A percentile compares a stretch with the other conserved stretches of the same genome.
These are phyloP conservation scores for Pichia phayaonensis DNA, from an alignment of 805 yeast species.

Conservation along the genomic window DNA sequence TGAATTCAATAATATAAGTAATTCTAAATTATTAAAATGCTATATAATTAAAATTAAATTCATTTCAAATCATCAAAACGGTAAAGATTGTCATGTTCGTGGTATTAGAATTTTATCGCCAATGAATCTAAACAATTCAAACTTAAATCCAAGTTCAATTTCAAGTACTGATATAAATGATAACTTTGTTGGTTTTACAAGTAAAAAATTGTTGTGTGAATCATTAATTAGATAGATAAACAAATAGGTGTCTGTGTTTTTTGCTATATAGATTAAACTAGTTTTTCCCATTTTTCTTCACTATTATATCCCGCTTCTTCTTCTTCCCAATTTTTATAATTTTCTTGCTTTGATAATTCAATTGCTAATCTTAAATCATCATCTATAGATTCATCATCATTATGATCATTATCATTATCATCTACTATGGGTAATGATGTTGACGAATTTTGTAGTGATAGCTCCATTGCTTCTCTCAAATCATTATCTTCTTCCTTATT, in stretches of 20 bases:
- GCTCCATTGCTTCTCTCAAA: neutral
- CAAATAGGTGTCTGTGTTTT: neutral
- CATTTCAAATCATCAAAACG: constrained; percentile 81
- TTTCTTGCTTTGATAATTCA: constrained; percentile 11
- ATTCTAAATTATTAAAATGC: constrained; percentile 55
- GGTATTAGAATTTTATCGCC: constrained; percentile 57
- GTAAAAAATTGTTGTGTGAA: constrained; percentile 26
- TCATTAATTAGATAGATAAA: constrained; percentile 23
- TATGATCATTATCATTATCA: too few relatives aligned
- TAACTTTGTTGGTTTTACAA: constrained; percentile 27
- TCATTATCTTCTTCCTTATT: neutral
- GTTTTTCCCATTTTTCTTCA: constrained; percentile 9
- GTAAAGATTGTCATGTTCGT: constrained; percentile 89
- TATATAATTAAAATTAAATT: constrained; percentile 57
- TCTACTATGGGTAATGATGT: neutral
- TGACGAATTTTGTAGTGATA: neutral
- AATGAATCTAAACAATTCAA: constrained; percentile 17
- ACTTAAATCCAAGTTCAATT: neutral
- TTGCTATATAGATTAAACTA: neutral
- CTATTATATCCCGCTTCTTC: neutral
- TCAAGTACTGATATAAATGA: constrained; percentile 16
- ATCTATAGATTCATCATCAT: constrained; percentile 5
- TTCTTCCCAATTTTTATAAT: constrained; percentile 1
- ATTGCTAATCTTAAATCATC: constrained; percentile 12
- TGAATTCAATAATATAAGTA: constrained; percentile 45